These are phyloP conservation scores for Castanospermum australe DNA, from an alignment of 306 rosid species.

Conservation along the genomic window DNA sequence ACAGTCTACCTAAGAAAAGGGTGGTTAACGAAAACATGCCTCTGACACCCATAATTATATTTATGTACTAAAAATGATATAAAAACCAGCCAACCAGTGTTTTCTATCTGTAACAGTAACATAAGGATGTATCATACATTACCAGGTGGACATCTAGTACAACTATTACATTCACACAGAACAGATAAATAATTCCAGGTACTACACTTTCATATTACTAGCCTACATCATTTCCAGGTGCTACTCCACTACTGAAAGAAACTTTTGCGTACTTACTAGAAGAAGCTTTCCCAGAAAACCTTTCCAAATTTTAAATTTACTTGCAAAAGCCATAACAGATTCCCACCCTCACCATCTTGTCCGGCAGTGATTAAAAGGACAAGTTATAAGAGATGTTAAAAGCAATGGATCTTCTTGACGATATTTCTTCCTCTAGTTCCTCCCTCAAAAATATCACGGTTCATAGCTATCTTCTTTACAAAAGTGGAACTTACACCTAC, in stretches of 20 bases:
- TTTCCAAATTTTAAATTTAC: neutral
- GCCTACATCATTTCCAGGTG: neutral
- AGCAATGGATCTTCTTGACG: neutral
- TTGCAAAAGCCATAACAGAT: neutral
- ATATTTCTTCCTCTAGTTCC: neutral
- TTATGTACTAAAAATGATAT: neutral
- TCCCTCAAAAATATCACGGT: neutral
- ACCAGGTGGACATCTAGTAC: neutral
- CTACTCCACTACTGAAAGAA: neutral
- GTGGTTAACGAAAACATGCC: neutral
- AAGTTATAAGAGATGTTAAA: neutral
- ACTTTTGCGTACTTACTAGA: neutral
- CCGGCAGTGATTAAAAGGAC: too few species aligned
- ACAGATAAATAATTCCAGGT: neutral
- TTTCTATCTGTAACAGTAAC: neutral
- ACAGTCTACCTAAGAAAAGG: neutral
- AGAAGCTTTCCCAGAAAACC: neutral
- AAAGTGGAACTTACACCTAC: slow-evolving; percentile 40
- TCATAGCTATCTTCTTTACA: neutral
- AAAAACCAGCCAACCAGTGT: neutral
- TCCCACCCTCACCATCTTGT: neutral
- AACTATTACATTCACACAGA: neutral
- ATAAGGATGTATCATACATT: neutral
- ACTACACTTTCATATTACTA: neutral
- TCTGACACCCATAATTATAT: neutral